Base-by-base conservation (phyloP, 176 grass and related monocot species). In the Ensete ventricosum region DNA sequence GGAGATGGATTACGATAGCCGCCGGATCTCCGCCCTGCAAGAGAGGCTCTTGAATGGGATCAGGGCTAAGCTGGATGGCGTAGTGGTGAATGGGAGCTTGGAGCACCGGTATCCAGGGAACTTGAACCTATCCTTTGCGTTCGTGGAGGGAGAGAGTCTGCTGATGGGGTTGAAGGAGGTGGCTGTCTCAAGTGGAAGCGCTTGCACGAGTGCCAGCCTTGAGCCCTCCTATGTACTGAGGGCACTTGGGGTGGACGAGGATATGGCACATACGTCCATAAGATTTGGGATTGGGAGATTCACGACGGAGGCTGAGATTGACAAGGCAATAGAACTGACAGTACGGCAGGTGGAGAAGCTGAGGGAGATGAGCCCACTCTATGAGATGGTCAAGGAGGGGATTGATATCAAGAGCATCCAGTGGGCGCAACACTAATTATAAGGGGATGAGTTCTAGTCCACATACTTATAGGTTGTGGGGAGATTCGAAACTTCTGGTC, bases 101-200 rank as follows among this genome's bases (percentile, higher is more conserved):
- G 95, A 98, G 78, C 90, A 93, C 53, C 84, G 95, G 0, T 98
- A 98, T 59, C 80, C 90, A 1, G 95, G 95, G 60, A 98, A 98
- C 77, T 67, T 98, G 14, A 93, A 98, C 58, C 14, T 98, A 20
- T 98, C 95, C 13, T 98, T 98, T 64, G 95, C 94, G 0, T 93
- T 84, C 71, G 94, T 98, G 0, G 90, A 98, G 58, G 95, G 94
- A 50, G 95, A 98, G 86, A 98, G 95, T 80, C 79, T 98, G 26
- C 75, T 98, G 63, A 98, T 98, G 95, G 95, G 90, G 11, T 77
- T 98, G 9, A 98, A 98, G 84, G 95, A 98, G 80, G 90, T 98
- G 80, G 95, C 95, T 0, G 90, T 98, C 73, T 98, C 90, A 0
- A 98, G 95, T 19, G 95, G 95, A 6, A 98, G 95, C 1, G 95